phyloP scores from a whole-genome alignment of 2,329 filamentous ascomycete genomes.

The Tolypocladium tundrense region DNA sequence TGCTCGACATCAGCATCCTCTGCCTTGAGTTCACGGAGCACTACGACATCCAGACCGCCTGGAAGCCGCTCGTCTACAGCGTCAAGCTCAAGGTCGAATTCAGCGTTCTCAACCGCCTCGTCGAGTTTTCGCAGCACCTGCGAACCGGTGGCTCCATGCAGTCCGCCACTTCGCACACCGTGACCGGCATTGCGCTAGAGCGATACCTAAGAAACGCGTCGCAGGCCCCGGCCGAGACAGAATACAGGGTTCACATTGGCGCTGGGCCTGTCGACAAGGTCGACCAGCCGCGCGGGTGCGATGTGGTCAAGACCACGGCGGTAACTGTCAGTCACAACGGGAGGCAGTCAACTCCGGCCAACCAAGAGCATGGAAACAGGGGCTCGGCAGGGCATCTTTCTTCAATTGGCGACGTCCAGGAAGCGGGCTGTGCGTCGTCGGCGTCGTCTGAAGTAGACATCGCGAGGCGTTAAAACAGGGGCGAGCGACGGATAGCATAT shows the following conservation, averaged over 20 bases:
- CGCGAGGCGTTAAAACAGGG: background rate
- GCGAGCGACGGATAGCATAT: background rate
- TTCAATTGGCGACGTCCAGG: background rate
- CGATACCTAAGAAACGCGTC: background rate
- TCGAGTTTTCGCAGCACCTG: slow-evolving; percentile 19
- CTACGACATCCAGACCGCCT: slow-evolving; percentile 21
- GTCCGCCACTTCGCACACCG: background rate
- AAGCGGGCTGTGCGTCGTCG: background rate
- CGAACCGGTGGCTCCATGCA: background rate
- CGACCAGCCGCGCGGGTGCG: background rate
- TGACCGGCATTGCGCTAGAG: slow-evolving; percentile 2
- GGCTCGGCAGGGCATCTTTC: background rate
- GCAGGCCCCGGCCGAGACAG: background rate
- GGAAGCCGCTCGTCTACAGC: slow-evolving; percentile 23
- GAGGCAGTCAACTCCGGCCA: background rate
- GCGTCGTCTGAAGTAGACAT: background rate
- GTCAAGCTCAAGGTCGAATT: slow-evolving; percentile 27
- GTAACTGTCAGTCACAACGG: slow-evolving; percentile 1
- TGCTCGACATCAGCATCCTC: slow-evolving; percentile 29
- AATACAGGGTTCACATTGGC: slow-evolving; percentile 1
- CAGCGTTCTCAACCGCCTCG: slow-evolving; percentile 22
- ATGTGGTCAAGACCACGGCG: slow-evolving; percentile 2
- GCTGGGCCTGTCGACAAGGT: background rate
- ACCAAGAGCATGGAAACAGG: background rate
- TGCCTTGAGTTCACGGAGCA: slow-evolving; percentile 18